Conservation (phyloP, 2,329 filamentous ascomycete genomes). For the Colletotrichum euphorbiae region DNA sequence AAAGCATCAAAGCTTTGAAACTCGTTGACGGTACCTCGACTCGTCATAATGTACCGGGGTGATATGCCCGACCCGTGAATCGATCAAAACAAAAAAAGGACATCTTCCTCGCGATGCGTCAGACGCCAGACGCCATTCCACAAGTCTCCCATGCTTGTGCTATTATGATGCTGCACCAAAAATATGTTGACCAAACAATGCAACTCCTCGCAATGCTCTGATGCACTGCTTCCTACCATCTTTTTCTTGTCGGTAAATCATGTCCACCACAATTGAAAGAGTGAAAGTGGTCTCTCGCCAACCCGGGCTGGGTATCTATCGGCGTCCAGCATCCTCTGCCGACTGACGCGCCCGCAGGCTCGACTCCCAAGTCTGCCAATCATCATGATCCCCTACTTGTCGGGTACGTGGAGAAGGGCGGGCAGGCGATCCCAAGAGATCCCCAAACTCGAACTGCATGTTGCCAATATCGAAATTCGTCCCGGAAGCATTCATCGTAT, state of each 20-base stretch:
- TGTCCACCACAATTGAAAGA: constrained; percentile 1
- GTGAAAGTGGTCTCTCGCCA: background rate
- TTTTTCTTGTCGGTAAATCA: background rate
- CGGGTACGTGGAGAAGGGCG: constrained; percentile 22
- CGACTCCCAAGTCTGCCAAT: constrained; percentile 34
- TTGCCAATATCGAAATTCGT: constrained; percentile 33
- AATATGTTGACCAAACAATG: background rate
- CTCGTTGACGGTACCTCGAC: background rate
- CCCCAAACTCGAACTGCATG: constrained; percentile 37
- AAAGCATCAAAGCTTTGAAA: background rate
- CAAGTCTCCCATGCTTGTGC: background rate
- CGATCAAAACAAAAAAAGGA: background rate
- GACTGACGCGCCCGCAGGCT: constrained; percentile 26
- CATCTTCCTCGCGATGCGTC: background rate
- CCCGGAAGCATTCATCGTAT: constrained; percentile 25
- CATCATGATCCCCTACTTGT: constrained; percentile 24
- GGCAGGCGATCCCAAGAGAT: constrained; percentile 28
- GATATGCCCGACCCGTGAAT: background rate
- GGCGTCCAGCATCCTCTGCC: constrained; percentile 12
- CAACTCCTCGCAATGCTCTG: constrained; percentile 11
- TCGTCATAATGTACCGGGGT: constrained; percentile 2
- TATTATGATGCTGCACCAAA: constrained; percentile 3
- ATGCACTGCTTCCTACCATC: background rate
- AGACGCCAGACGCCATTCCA: background rate
- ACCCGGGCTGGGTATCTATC: constrained; percentile 18